Conservation (phyloP, 192 early-diverging fungal genomes). For the Mortierella alpina region DNA sequence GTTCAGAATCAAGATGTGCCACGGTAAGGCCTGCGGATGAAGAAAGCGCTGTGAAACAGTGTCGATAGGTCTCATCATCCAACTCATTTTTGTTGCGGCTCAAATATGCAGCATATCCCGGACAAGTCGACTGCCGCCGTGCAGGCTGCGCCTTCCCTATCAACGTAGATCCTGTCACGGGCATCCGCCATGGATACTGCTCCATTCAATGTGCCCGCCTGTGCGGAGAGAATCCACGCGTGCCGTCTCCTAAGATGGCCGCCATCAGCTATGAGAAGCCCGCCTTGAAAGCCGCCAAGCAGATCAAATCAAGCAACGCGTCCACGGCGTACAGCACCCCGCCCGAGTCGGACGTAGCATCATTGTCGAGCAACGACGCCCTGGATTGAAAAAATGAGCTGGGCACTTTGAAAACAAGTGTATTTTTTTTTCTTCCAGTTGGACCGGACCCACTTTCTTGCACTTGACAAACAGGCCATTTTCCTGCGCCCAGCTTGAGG, state of each 20-base stretch:
- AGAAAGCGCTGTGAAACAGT: not conserved
- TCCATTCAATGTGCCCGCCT: constrained; percentile 21
- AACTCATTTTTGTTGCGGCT: not conserved
- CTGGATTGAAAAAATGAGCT: too few relatives aligned
- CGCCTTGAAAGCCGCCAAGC: not conserved
- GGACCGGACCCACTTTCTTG: too few relatives aligned
- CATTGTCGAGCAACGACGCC: too few relatives aligned
- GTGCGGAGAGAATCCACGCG: constrained; percentile 29
- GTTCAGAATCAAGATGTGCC: constrained; percentile 2
- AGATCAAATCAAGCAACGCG: too few relatives aligned
- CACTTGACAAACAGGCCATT: too few relatives aligned
- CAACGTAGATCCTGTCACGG: constrained; percentile 12
- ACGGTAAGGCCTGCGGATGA: not conserved
- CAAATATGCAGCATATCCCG: constrained; percentile 7
- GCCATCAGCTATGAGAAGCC: not conserved
- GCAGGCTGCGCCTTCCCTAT: constrained; percentile 20
- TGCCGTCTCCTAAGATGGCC: not conserved
- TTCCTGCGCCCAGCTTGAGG: not conserved
- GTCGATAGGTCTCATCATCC: not conserved
- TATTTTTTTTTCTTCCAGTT: too few relatives aligned
- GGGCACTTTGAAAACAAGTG: too few relatives aligned
- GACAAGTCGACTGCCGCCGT: constrained; percentile 16
- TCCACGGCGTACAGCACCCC: too few relatives aligned
- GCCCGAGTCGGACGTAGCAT: too few relatives aligned
- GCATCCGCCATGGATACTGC: constrained; percentile 27